Base-by-base conservation (phyloP, 1,284 basidiomycete species). In the Volvariella volvacea region DNA sequence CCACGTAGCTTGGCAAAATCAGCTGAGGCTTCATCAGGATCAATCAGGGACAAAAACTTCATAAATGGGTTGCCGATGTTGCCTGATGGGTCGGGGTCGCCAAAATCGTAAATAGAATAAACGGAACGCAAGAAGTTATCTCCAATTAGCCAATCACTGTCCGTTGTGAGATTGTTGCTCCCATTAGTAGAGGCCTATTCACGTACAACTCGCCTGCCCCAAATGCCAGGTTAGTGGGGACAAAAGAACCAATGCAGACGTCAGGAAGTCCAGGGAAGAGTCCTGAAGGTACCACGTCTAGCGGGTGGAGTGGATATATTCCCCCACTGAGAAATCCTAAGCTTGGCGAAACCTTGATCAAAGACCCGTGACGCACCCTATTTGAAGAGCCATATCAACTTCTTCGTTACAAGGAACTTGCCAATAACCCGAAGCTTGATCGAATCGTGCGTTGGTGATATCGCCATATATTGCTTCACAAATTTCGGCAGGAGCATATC, bases 51-150 rank as follows among this genome's bases (percentile, higher is more conserved):
- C 47, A 88, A 70, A 30, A 90, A 63, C 60, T 83, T 79, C 64
- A 90, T 72, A 59, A 83, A 88, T 2, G 87, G 88, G 55, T 80
- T 63, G 37, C 83, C 84, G 78, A 81, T 80, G 16, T 71, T 63
- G 31, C 75, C 75, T 3, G 70, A 65, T 9, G 69, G 60, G 55
- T 81, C 75, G 54, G 80, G 88, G 63, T 90, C 85, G 17, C 90
- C 90, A 57, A 88, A 90, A 62, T 92, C 85, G 60, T 92, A 93
- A 43, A 92, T 67, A 12, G 88, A 78, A 65, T 92, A 92, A 33
- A 88, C 66, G 6, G 88, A 88, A 44, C 90, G 86, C 47, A 91
- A 71, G 58, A 88, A 74, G 55, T 85, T 88, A 61, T 86, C 87
- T 25, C 90, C 90, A 39, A 92, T 63, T 43, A 92, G 69, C 80